Evolutionary conservation across 2,329 filamentous ascomycete genomes (phyloP).

Genomic region (Paradendryphiella salina): DNA sequence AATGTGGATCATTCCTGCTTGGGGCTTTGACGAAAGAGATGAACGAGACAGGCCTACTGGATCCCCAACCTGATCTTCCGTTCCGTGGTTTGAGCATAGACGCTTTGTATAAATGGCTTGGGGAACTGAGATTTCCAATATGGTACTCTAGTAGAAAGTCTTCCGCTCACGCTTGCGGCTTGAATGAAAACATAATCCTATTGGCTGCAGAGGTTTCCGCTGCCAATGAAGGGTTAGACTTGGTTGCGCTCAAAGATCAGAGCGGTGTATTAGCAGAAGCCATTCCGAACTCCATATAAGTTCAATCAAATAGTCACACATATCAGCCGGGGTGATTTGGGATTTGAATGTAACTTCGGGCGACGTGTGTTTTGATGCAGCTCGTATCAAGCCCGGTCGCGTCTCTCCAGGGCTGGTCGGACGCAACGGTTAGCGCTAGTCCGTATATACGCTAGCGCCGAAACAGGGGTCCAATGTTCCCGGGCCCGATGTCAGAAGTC

Average conservation of each 20-base stretch:
- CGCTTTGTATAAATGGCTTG: background rate
- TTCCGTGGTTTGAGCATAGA: background rate
- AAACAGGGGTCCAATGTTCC: constrained; percentile 19
- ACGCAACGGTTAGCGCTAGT: background rate
- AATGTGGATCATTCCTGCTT: background rate
- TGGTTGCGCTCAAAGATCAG: background rate
- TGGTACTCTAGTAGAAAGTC: background rate
- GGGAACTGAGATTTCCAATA: background rate
- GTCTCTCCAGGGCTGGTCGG: no score
- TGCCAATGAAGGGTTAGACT: background rate
- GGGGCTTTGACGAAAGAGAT: background rate
- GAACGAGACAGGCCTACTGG: background rate
- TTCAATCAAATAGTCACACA: no score
- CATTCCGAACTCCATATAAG: no score
- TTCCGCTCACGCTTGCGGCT: background rate
- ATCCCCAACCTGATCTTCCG: background rate
- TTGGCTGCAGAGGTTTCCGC: background rate
- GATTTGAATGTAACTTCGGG: no score
- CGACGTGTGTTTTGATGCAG: no score
- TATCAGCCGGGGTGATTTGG: no score
- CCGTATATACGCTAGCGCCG: constrained; percentile 1
- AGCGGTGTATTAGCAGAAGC: no score
- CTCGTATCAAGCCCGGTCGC: no score
- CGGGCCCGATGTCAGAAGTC: constrained; percentile 9
- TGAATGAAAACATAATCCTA: background rate